Percentiles rank a stretch among this genome's conserved stretches.
Conservation (phyloP, 495 filamentous ascomycete species). For the Sordaria brevicollis region DNA sequence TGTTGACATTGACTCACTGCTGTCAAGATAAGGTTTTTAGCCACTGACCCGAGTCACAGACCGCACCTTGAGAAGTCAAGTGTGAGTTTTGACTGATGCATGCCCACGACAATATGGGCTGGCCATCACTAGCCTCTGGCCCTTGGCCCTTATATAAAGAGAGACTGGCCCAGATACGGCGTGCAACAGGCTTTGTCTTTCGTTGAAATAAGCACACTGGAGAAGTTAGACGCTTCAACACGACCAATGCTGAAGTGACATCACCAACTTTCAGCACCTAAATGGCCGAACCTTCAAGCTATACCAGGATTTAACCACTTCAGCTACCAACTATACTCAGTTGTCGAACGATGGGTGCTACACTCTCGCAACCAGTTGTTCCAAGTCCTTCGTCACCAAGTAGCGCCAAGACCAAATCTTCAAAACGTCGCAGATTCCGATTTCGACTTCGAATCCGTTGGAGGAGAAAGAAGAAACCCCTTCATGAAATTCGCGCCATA, state of each 20-base stretch:
- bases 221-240: too few species aligned
- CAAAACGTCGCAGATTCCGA: not conserved
- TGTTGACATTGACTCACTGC: not conserved
- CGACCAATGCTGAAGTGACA: too few species aligned
- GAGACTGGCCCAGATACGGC: too few species aligned
- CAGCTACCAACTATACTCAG: too few species aligned
- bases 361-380: not conserved
- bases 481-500: not conserved
- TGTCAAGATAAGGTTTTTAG: not conserved
- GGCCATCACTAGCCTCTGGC: not conserved
- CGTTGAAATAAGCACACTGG: not conserved
- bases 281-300: too few species aligned
- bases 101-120: accelerated
- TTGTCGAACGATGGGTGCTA: not conserved
- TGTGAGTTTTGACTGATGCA: not conserved
- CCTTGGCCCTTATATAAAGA: not conserved
- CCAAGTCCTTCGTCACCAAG: not conserved
- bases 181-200: too few species aligned
- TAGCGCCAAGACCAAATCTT: not conserved
- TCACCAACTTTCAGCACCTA: too few species aligned
- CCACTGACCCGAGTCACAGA: not conserved
- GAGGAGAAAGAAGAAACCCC: not conserved
- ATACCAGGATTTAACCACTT: too few species aligned
- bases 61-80: not conserved
- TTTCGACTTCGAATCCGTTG: not conserved